phyloP scores from a whole-genome alignment of 768 basidiomycete species.

The Leccinum fibrillosum region DNA sequence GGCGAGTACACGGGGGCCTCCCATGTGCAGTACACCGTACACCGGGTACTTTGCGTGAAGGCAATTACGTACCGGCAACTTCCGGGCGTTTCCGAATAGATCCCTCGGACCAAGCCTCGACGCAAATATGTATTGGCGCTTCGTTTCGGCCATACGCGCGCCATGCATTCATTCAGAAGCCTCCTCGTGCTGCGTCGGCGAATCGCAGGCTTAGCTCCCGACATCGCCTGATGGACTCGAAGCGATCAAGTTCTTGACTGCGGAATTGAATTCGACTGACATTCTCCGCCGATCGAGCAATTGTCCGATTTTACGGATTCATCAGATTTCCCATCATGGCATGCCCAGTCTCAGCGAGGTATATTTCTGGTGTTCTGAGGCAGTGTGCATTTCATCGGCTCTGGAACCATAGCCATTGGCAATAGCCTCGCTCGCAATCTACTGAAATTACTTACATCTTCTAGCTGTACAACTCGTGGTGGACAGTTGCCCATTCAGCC shows the following conservation, averaged over 20 bases:
- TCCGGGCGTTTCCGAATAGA: not conserved
- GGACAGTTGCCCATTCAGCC: not conserved
- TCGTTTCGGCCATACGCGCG: no score
- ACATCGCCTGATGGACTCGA: not conserved
- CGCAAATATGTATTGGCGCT: not conserved
- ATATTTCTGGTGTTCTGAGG: constrained; percentile 4
- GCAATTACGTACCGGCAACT: not conserved
- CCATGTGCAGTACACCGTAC: not conserved
- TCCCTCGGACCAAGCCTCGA: not conserved
- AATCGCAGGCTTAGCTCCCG: not conserved
- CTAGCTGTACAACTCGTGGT: not conserved
- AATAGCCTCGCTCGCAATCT: not conserved
- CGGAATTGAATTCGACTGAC: not conserved
- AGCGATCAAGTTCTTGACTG: constrained; percentile 7
- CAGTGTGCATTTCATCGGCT: not conserved
- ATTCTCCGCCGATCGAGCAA: constrained; percentile 13
- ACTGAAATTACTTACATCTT: not conserved
- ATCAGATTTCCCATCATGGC: not conserved
- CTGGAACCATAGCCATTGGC: not conserved
- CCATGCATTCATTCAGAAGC: not conserved
- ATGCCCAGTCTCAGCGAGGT: not conserved
- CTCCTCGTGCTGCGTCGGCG: not conserved
- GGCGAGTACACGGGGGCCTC: not conserved
- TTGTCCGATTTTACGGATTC: not conserved
- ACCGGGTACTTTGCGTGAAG: not conserved